Evolutionary conservation across 2,329 filamentous ascomycete genomes (phyloP).

Genomic region (Fusarium brevicatenulatum): DNA sequence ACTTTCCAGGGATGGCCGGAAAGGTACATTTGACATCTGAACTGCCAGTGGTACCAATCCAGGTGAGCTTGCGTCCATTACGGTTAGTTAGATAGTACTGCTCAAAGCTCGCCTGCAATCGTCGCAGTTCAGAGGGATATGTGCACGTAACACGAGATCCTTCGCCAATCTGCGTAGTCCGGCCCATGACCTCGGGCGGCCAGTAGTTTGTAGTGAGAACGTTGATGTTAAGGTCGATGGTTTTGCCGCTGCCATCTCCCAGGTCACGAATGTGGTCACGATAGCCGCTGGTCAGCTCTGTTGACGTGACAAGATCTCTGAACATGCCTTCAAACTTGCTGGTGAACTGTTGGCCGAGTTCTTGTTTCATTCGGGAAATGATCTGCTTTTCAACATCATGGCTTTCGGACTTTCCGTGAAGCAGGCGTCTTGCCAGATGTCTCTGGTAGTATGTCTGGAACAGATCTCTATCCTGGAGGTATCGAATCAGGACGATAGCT

Average conservation of each 20-base stretch:
- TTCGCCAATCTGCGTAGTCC: conserved; percentile 62
- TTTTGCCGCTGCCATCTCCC: conserved; percentile 55
- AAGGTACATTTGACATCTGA: conserved; percentile 88
- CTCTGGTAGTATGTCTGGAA: conserved; percentile 99
- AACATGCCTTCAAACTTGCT: conserved; percentile 97
- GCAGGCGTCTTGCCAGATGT: conserved; percentile 85
- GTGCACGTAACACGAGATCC: conserved; percentile 63
- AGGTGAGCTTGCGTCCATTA: conserved; percentile 87
- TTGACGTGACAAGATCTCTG: conserved; percentile 90
- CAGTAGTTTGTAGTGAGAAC: conserved; percentile 94
- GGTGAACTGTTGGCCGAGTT: conserved; percentile 94
- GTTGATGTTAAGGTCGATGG: conserved; percentile 83
- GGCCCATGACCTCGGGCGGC: conserved; percentile 88
- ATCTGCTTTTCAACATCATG: conserved; percentile 95
- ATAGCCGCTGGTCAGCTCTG: conserved; percentile 83
- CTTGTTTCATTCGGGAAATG: conserved; percentile 96
- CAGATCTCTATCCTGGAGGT: conserved; percentile 90
- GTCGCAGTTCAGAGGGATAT: conserved; percentile 79
- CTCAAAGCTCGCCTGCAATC: conserved; percentile 85
- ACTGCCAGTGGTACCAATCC: conserved; percentile 77
- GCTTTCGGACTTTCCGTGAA: conserved; percentile 90
- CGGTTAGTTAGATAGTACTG: conserved; percentile 89
- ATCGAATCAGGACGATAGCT: conserved; percentile 86
- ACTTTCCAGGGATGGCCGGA: conserved; percentile 76
- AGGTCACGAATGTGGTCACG: conserved; percentile 70